Base-by-base conservation (phyloP, 2,329 filamentous ascomycete genomes). In the Hypoxylon sp. region DNA sequence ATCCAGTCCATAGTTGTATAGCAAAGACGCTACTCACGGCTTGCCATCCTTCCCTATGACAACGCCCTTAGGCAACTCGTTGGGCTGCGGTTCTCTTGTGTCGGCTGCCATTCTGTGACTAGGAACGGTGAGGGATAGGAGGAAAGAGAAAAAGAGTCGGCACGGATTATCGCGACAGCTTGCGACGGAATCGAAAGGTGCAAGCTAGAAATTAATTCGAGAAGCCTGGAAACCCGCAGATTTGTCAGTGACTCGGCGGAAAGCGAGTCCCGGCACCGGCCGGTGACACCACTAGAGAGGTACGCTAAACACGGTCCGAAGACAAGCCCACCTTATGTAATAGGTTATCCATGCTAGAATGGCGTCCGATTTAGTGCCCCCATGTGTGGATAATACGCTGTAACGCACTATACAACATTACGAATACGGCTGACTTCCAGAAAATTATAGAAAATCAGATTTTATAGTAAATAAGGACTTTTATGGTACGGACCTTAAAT, bases 41-140 rank as follows among this genome's bases (percentile, higher is more conserved):
- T 96, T 96, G 62, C 93, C 93, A 82, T 96, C 92, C 70, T 91
- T 91, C 50, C 91, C 93, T 37, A 95, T 81, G 39, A 95, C 87
- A 2, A 95, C 85, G 70, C 92, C 92, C 75, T 91, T 92, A 15
- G 91, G 88, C 31, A 92, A 80, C 75, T 85, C 68, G 63, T 62
- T 59, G 56, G 67, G 67, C 6, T 74, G 63, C 54, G 72, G 71
- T 68, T 80, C 78, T 67, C 72, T 76, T 35, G 77, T 76, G 32
- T 82, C 79, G 35, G 79, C 78, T 15, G 81, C 78, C 82, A 84
- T 84, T 17, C 15, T 58, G 32, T 10, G 21, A 51, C 32, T 35
- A 56, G 44, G 52, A 51, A 8, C 54, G 37, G 50, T 46, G 48
- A 62, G 58, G 19, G 55, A 39, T 61, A 35, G 37, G 24, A 39